Evolutionary conservation across 2,329 filamentous ascomycete species (phyloP), one percentile per base, ranked within the genome.

Genomic region (Pseudocercospora eumusae): DNA sequence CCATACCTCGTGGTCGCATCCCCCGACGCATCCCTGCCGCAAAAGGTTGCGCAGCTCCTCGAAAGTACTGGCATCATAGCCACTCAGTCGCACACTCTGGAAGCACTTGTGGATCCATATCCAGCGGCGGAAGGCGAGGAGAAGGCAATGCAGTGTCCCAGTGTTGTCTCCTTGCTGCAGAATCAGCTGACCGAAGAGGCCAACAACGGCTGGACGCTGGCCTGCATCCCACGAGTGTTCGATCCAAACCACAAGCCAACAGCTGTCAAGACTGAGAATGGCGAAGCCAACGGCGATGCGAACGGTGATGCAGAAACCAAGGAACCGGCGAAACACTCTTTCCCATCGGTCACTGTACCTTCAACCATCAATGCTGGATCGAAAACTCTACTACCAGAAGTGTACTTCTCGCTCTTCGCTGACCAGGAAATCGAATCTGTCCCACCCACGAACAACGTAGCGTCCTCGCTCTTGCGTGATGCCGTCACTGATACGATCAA

Each of bases 31-130:
- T 86, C 87, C 55, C 88, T 89, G 72, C 86, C 88, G 69, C 83
- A 89, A 67, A 90, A 90, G 72, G 92, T 92, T 2, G 83, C 84
- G 1, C 87, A 90, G 52, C 81, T 98, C 57, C 87, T 99, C 74
- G 91, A 96, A 67, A 96, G 96, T 81, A 98, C 95, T 1, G 93
- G 95, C 60, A 92, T 98, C 67, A 96, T 98, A 70, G 92, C 93
- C 10, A 91, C 89, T 1, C 92, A 95, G 65, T 90, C 91, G 10
- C 91, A 97, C 74, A 84, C 90, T 2, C 83, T 98, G 36, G 93
- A 97, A 74, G 83, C 87, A 27, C 80, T 97, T 59, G 91, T 98
- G 56, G 91, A 97, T 69, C 92, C 93, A 1, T 97, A 93, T 74
- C 86, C 81, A 2, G 74, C 72, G 8, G 61, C 71, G n/a, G 82